phyloP scores from a whole-genome alignment of 805 yeast genomes.

The Myxozyma udenii region DNA sequence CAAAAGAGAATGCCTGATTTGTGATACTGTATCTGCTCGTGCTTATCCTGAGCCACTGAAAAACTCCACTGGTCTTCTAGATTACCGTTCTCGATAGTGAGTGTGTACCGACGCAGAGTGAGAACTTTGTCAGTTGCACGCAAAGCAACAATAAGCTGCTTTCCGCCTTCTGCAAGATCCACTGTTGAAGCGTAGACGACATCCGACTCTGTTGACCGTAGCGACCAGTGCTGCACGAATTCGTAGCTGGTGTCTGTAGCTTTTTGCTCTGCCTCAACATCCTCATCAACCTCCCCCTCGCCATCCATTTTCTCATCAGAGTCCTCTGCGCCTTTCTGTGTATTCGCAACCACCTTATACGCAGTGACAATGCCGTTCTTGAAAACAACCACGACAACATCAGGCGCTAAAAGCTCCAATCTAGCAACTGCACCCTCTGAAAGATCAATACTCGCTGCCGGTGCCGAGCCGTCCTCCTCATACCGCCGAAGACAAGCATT shows the following conservation, averaged over 20 bases:
- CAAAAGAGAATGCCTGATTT: slow-evolving; percentile 20
- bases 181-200: neutral
- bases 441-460: slow-evolving; percentile 9
- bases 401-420: slow-evolving; percentile 1
- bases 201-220: neutral
- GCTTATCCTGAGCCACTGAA: neutral
- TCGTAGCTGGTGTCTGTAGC: neutral
- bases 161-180: neutral
- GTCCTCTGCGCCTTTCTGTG: neutral
- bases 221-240: slow-evolving; percentile 7
- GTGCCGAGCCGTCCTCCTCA: slow-evolving; percentile 13
- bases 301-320: neutral
- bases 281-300: neutral
- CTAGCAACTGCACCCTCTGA: neutral
- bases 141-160: neutral
- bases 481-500: slow-evolving; percentile 14
- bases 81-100: neutral
- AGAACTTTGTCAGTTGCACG: neutral
- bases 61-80: neutral
- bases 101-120: neutral
- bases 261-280: slow-evolving; percentile 3
- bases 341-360: slow-evolving; percentile 4
- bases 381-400: slow-evolving; percentile 10
- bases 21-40: slow-evolving; percentile 20
- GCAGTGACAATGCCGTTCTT: slow-evolving; percentile 14